Conservation (phyloP, 83 land plant genomes). For the Picea abies region DNA sequence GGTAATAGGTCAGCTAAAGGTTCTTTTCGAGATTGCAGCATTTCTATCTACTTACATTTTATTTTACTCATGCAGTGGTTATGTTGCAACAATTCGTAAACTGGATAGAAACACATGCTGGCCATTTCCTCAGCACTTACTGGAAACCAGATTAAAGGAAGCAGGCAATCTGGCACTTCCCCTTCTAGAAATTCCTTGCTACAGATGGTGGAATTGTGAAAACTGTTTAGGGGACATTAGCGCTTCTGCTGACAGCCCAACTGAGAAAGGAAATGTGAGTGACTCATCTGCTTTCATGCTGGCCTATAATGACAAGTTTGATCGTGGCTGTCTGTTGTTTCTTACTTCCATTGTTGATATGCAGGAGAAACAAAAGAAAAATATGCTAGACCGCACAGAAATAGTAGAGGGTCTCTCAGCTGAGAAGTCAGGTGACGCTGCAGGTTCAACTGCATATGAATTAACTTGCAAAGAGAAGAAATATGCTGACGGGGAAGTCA, state of each 20-base stretch:
- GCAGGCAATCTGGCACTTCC: conserved; percentile 8
- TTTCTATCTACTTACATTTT: not conserved
- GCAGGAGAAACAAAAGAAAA: not conserved
- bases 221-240: not conserved
- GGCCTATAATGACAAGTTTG: not conserved
- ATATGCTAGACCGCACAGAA: not conserved
- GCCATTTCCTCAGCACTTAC: conserved; percentile 16
- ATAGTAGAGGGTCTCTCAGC: not conserved
- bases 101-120: conserved; percentile 10
- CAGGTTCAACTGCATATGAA: conserved; percentile 2
- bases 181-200: not conserved
- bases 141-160: conserved; percentile 9
- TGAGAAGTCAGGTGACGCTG: not conserved
- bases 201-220: conserved; percentile 15
- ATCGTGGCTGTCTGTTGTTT: not conserved
- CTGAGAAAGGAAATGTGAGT: not conserved
- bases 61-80: conserved; percentile 1
- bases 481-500: not conserved
- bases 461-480: not conserved
- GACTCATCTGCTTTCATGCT: too few species aligned
- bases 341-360: not conserved
- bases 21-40: not conserved
- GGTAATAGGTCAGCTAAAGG: not conserved
- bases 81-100: not conserved
- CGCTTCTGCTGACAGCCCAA: not conserved